Evolutionary conservation across 371 early-diverging fungal species (phyloP).

Genomic region (Syncephalastrum racemosum): DNA sequence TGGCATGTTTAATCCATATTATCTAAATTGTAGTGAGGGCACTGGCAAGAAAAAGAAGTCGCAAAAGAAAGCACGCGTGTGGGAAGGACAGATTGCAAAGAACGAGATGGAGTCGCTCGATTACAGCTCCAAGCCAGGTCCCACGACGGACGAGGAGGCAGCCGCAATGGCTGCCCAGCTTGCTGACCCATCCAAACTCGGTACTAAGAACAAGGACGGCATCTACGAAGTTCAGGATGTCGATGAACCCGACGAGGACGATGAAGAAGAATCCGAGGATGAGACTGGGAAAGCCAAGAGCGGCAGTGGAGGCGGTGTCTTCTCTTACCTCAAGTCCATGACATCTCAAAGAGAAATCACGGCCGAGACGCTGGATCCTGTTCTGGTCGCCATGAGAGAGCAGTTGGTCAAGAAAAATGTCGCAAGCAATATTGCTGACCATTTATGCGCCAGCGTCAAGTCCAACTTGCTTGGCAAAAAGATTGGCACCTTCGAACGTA

Average conservation of each 20-base stretch:
- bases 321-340: constrained; percentile 68
- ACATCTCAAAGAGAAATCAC: constrained; percentile 68
- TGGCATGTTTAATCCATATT: constrained; percentile 9
- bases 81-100: constrained; percentile 66
- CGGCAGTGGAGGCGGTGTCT: constrained; percentile 41
- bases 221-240: constrained; percentile 84
- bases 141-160: constrained; percentile 25
- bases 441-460: constrained; percentile 80
- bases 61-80: constrained; percentile 59
- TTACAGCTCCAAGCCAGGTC: constrained; percentile 49
- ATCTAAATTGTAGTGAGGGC: not conserved
- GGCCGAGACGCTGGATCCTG: constrained; percentile 66
- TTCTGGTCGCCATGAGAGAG: constrained; percentile 81
- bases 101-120: constrained; percentile 69
- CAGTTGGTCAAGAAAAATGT: constrained; percentile 94
- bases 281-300: constrained; percentile 6
- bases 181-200: constrained; percentile 62
- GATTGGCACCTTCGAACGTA: constrained; percentile 75
- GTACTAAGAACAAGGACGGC: constrained; percentile 65
- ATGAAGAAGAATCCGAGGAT: constrained; percentile 50
- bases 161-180: constrained; percentile 44
- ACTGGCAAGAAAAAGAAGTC: constrained; percentile 43
- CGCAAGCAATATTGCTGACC: constrained; percentile 86
- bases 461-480: constrained; percentile 79
- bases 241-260: constrained; percentile 52